A percentile compares a stretch with the other conserved stretches of the same genome.
Evolutionary conservation across 768 basidiomycete species (phyloP).

Genomic region (Mycena olivaceomarginata): DNA sequence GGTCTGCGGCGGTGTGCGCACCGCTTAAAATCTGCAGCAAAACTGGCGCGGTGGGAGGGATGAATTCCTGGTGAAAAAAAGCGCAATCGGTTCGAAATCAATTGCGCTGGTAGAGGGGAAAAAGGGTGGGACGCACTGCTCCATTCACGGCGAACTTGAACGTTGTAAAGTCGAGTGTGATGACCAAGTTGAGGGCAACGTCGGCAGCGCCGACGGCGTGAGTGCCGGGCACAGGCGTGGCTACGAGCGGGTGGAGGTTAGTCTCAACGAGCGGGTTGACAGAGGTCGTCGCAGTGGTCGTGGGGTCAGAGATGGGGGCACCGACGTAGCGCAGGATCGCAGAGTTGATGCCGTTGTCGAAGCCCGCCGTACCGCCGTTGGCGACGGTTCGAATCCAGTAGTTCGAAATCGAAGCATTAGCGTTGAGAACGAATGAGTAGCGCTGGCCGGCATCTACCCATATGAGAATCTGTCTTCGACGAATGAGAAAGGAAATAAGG

Average conservation of each 20-base stretch:
- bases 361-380: conserved; percentile 50
- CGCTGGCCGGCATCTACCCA: conserved; percentile 62
- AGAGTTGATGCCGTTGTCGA: conserved; percentile 62
- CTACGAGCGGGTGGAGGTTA: conserved; percentile 56
- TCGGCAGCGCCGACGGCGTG: conserved; percentile 41
- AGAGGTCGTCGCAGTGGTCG: conserved; percentile 47
- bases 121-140: conserved; percentile 1
- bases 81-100: conserved; percentile 43
- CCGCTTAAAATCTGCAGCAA: conserved; percentile 9
- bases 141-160: conserved; percentile 17
- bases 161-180: conserved; percentile 11
- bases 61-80: conserved; percentile 48
- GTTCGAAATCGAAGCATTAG: conserved; percentile 62
- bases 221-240: conserved; percentile 54
- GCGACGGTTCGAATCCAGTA: conserved; percentile 59
- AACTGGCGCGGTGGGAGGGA: conserved; percentile 9
- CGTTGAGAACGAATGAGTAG: conserved; percentile 64
- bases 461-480: conserved; percentile 56
- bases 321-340: conserved; percentile 73
- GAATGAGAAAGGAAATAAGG: conserved; percentile 57
- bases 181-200: conserved; percentile 18
- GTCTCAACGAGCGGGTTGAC: conserved; percentile 60
- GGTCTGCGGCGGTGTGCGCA: not conserved
- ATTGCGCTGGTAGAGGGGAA: not conserved
- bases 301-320: conserved; percentile 52